Evolutionary conservation across 495 filamentous ascomycete genomes (phyloP).

Genomic region (Neurospora terricola): DNA sequence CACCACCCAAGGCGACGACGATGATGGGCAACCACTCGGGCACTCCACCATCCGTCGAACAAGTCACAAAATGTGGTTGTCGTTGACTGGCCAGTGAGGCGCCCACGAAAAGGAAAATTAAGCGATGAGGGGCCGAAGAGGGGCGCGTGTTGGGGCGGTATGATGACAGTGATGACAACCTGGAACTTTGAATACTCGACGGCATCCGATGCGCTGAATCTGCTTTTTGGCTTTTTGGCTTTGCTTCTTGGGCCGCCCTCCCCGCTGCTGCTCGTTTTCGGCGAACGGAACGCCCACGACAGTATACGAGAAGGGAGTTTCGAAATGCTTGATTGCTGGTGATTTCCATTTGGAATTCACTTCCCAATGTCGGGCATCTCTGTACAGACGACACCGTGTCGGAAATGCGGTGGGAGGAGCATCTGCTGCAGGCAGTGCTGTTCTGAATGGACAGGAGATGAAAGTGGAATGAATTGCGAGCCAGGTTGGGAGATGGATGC

Average conservation of each 20-base stretch:
- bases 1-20: not conserved
- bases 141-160: not conserved
- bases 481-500: not conserved
- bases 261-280: not conserved
- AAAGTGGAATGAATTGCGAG: not conserved
- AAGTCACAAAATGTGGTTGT: constrained; percentile 15
- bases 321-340: not conserved
- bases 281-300: not conserved
- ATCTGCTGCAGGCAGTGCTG: not conserved
- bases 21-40: not conserved
- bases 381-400: not conserved
- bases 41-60: not conserved
- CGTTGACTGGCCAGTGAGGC: constrained; percentile 15
- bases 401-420: not conserved
- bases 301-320: not conserved
- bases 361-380: not conserved
- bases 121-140: not conserved
- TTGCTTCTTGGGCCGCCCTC: not conserved
- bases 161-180: constrained; percentile 1
- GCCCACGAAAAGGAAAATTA: constrained; percentile 7
- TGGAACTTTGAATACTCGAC: not conserved
- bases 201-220: not conserved
- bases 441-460: not conserved
- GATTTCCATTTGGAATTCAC: not conserved
- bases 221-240: not conserved